phyloP scores from a whole-genome alignment of 192 early-diverging fungal genomes.

The Podila horticola region DNA sequence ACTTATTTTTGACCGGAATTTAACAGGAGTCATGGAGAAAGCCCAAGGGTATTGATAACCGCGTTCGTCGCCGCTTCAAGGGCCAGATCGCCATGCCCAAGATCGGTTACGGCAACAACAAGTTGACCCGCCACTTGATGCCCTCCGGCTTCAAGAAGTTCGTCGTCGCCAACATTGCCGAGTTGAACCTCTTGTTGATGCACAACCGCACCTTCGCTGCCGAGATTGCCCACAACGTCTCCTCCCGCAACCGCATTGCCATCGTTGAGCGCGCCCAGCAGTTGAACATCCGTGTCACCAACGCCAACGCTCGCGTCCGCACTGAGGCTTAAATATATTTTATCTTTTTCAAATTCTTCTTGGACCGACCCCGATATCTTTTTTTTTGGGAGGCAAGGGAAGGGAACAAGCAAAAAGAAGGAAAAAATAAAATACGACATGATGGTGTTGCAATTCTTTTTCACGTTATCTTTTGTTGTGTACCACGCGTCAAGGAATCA shows the following conservation, averaged over 20 bases:
- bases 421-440: slow-evolving; percentile 3
- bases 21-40: slow-evolving; percentile 96
- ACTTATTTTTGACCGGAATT: slow-evolving; percentile 3
- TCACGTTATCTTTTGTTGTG: background rate
- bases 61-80: slow-evolving; percentile 97
- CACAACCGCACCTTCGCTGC: slow-evolving; percentile 99
- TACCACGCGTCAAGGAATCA: background rate
- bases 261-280: slow-evolving; percentile 96
- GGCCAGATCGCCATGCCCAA: slow-evolving; percentile 96
- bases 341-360: background rate
- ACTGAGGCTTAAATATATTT: slow-evolving; percentile 79
- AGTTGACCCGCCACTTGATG: slow-evolving; percentile 94
- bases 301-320: slow-evolving; percentile 88
- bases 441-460: slow-evolving; percentile 5
- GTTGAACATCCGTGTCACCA: slow-evolving; percentile 96
- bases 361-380: background rate
- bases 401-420: background rate
- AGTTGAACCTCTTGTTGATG: slow-evolving; percentile 98
- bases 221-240: slow-evolving; percentile 98
- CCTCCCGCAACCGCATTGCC: slow-evolving; percentile 90
- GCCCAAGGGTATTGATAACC: slow-evolving; percentile 99
- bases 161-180: slow-evolving; percentile 88
- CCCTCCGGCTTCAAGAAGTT: slow-evolving; percentile 99
- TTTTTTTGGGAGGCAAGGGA: slow-evolving; percentile 7
- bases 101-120: slow-evolving; percentile 98